Evolutionary conservation across 208 protist genomes (phyloP).

Genomic region (Leishmania aethiopica): DNA sequence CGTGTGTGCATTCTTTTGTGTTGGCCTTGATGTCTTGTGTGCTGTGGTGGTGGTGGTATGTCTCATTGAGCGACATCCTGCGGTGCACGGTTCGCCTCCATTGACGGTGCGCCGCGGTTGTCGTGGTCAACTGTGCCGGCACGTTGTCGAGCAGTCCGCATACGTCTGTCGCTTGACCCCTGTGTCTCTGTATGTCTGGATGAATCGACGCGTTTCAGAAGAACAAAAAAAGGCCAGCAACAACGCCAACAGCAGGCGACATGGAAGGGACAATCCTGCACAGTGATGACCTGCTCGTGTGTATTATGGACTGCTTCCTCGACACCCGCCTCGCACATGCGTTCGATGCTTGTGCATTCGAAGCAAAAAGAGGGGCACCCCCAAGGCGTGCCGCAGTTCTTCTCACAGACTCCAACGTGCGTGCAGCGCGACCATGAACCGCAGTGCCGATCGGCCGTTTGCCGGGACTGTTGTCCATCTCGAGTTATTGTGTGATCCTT

Average conservation of each 20-base stretch:
- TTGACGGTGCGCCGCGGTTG: neutral
- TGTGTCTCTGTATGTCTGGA: neutral
- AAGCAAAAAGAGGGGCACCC: neutral
- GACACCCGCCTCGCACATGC: neutral
- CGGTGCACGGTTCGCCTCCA: neutral
- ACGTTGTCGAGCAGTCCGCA: neutral
- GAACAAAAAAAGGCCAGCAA: neutral
- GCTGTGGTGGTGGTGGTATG: neutral
- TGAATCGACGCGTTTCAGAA: neutral
- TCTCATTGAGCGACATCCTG: neutral
- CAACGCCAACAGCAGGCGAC: neutral
- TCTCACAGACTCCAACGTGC: neutral
- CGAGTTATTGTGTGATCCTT: neutral
- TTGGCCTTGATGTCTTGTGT: neutral
- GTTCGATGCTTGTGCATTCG: neutral
- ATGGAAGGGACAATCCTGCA: neutral
- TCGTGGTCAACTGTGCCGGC: neutral
- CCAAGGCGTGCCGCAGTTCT: neutral
- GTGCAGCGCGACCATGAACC: neutral
- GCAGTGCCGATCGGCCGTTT: neutral
- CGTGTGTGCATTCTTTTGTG: neutral
- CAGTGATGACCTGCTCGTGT: neutral
- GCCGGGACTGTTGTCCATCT: neutral
- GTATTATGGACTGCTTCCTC: neutral
- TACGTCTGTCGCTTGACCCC: neutral